Evolutionary conservation across 169 alveolate species (phyloP).

Genomic region (Cryptosporidium viatorum): DNA sequence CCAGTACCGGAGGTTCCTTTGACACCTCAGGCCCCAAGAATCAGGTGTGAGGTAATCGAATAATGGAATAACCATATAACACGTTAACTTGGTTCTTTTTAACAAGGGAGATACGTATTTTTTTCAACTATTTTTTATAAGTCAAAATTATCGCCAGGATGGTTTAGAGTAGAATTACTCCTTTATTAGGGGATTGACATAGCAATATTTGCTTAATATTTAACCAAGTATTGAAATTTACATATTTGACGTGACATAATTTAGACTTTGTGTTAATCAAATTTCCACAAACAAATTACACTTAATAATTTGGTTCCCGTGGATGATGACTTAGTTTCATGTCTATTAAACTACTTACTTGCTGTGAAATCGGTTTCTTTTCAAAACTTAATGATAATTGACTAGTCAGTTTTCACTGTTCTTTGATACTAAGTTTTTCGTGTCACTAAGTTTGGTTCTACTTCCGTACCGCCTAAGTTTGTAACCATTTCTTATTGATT

Average conservation of each 20-base stretch:
- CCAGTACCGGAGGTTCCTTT: constrained; percentile 24
- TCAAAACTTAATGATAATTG: background rate
- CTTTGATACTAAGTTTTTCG: background rate
- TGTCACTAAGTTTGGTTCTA: background rate
- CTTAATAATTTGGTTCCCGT: background rate
- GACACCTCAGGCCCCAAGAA: constrained; percentile 27
- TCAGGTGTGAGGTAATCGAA: constrained; percentile 17
- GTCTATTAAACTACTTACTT: background rate
- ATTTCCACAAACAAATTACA: background rate
- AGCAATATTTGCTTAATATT: background rate
- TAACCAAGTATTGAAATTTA: background rate
- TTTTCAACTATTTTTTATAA: background rate
- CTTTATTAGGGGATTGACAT: background rate
- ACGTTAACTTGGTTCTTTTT: background rate
- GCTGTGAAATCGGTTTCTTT: background rate
- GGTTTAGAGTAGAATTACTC: background rate
- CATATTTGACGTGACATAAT: background rate
- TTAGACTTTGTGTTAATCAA: no score
- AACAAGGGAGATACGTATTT: background rate
- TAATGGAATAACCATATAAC: background rate
- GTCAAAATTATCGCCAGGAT: background rate
- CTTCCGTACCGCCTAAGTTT: background rate
- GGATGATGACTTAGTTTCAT: background rate
- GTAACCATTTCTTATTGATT: background rate
- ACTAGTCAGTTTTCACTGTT: background rate